Evolutionary conservation across 768 basidiomycete species (phyloP), one percentile per base, ranked within the genome.

Genomic region (Lactarius akahatsu): DNA sequence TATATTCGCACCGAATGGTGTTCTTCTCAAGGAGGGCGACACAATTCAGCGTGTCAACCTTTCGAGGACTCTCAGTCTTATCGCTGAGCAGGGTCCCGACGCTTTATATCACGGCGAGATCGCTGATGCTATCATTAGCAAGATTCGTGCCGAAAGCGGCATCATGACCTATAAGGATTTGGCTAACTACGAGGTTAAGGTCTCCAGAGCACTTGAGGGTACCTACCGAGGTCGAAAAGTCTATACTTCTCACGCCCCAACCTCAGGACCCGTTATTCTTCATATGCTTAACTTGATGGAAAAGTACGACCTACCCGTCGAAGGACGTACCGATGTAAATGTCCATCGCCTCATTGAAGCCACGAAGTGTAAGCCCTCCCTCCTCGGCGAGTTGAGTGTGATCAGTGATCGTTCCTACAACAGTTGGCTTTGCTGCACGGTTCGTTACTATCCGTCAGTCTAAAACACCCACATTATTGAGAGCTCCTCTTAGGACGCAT

Each of bases 261-360:
- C 90, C 10, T 90, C 90, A 13, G 96, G 96, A 6, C 89, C 92
- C 8, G 92, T 91, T n/a, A 78, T 98, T 50, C 78, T 97, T 47
- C 90, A 94, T 73, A 90, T 98, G 83, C 79, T 98, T n/a, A 97
- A 98, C 73, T 75, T 95, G 23, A 78, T 96, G 56, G 95, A 97
- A 73, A 81, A 83, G n/a, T 98, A 84, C 72, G 78, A 81, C 60
- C 72, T 81, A 43, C 76, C 84, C 40, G 70, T 81, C 30, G 77
- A 75, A 32, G 85, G 85, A 55, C 76, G 80, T 69, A 87, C 81
- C n/a, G 80, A 81, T 0, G 74, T 93, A 18, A 90, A 86, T 69
- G 80, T 85, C 3, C 97, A 98, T 75, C 82, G 95, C 56, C 74
- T 92, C 5, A 80, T 98, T 16, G 97, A 98, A 76, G 84, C 85